These are phyloP conservation scores for Trypanosoma avium DNA, from an alignment of 208 protist species.

Conservation along the genomic window DNA sequence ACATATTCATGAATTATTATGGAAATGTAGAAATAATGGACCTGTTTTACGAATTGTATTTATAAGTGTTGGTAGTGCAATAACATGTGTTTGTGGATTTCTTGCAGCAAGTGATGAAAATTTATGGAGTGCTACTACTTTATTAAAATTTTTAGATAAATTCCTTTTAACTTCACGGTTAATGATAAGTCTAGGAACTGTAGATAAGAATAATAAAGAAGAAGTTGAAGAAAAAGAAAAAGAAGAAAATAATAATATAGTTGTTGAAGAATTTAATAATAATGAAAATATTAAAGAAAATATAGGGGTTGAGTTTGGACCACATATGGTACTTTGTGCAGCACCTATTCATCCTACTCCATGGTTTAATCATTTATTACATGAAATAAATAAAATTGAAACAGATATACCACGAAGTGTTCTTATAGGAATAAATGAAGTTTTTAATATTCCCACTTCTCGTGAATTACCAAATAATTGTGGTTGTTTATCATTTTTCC, in stretches of 20 bases:
- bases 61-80: slow-evolving; percentile 47
- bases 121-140: slow-evolving; percentile 2
- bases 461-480: neutral
- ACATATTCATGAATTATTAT: slow-evolving; percentile 19
- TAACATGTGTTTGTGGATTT: slow-evolving; percentile 47
- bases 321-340: slow-evolving; percentile 21
- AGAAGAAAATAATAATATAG: neutral
- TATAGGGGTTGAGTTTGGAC: neutral
- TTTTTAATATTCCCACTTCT: neutral
- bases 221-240: neutral
- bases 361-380: slow-evolving; percentile 21
- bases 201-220: neutral
- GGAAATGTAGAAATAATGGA: slow-evolving; percentile 11
- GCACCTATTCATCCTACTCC: slow-evolving; percentile 15
- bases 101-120: neutral
- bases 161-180: slow-evolving; percentile 9
- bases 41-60: slow-evolving; percentile 36
- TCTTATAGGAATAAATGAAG: neutral
- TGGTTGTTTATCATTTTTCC: slow-evolving; percentile 13
- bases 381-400: slow-evolving; percentile 23
- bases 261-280: neutral
- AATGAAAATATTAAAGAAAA: neutral
- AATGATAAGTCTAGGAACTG: neutral
- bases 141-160: slow-evolving; percentile 16
- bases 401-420: slow-evolving; percentile 3